These are phyloP conservation scores for Saccharomycopsis crataegensis DNA, from an alignment of 1,139 yeast genomes.

Conservation along the genomic window DNA sequence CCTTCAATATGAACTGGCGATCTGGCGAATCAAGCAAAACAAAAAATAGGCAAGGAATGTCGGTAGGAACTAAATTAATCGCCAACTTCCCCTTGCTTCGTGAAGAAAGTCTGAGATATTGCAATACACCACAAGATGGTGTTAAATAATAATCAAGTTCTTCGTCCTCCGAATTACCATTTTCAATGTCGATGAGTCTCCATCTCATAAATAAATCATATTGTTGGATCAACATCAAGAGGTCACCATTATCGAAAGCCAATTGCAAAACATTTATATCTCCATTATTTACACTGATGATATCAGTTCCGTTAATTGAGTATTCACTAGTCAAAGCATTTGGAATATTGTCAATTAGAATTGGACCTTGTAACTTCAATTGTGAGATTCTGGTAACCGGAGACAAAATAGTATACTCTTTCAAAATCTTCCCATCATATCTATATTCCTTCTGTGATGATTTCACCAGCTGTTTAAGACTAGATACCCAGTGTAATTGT, in stretches of 20 bases:
- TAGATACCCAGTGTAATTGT: conserved; percentile 17
- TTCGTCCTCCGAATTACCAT: background rate
- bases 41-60: background rate
- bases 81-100: background rate
- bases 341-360: conserved; percentile 20
- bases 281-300: background rate
- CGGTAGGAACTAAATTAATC: background rate
- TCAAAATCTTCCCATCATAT: background rate
- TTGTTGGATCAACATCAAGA: conserved; percentile 3
- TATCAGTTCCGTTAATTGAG: background rate
- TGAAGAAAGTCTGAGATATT: background rate
- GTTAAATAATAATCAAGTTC: background rate
- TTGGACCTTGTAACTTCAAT: conserved; percentile 26
- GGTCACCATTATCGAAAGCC: conserved; percentile 8
- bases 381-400: conserved; percentile 20
- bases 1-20: conserved; percentile 25
- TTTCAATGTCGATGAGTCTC: background rate
- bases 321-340: background rate
- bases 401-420: conserved; percentile 5
- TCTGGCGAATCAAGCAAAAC: conserved; percentile 13
- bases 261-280: conserved; percentile 3
- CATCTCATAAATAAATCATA: conserved; percentile 12
- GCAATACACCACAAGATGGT: conserved; percentile 27
- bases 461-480: conserved; percentile 12
- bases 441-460: conserved; percentile 12